These are phyloP conservation scores for Fusarium euwallaceae DNA, from an alignment of 2,329 filamentous ascomycete genomes.

Conservation along the genomic window DNA sequence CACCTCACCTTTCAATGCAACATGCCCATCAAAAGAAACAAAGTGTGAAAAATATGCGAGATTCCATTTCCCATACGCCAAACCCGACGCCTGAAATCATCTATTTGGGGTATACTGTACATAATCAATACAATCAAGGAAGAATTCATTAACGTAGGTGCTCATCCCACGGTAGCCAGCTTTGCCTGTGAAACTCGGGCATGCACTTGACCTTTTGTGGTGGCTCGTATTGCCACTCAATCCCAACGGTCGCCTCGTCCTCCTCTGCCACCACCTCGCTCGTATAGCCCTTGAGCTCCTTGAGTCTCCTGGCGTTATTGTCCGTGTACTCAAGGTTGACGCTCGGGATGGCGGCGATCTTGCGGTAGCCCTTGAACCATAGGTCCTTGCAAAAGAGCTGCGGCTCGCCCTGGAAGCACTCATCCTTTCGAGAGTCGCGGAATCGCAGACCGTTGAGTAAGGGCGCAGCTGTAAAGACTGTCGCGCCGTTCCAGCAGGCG, in stretches of 20 bases:
- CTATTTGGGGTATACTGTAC: slow-evolving; percentile 2
- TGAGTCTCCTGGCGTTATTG: slow-evolving; percentile 58
- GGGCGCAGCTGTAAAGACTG: slow-evolving; percentile 63
- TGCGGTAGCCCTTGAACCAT: slow-evolving; percentile 64
- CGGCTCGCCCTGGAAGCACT: slow-evolving; percentile 69
- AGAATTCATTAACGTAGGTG: slow-evolving; percentile 12
- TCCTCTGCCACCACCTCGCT: background rate
- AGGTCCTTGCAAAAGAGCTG: slow-evolving; percentile 70
- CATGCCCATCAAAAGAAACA: background rate
- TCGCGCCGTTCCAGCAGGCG: slow-evolving; percentile 71
- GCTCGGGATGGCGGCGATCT: slow-evolving; percentile 68
- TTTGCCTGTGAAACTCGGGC: slow-evolving; percentile 56
- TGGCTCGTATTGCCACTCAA: slow-evolving; percentile 3
- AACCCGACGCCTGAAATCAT: background rate
- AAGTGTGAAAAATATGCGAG: background rate
- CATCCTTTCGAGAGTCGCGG: slow-evolving; percentile 53
- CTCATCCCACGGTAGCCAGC: slow-evolving; percentile 56
- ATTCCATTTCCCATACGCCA: background rate
- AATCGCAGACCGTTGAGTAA: slow-evolving; percentile 60
- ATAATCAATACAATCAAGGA: background rate
- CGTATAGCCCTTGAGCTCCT: slow-evolving; percentile 62
- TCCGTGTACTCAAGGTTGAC: slow-evolving; percentile 69
- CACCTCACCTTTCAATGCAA: background rate
- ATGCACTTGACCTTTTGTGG: slow-evolving; percentile 62
- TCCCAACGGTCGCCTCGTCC: background rate